Evolutionary conservation across 192 early-diverging fungal species (phyloP).

Genomic region (Dimargaris cristalligena): DNA sequence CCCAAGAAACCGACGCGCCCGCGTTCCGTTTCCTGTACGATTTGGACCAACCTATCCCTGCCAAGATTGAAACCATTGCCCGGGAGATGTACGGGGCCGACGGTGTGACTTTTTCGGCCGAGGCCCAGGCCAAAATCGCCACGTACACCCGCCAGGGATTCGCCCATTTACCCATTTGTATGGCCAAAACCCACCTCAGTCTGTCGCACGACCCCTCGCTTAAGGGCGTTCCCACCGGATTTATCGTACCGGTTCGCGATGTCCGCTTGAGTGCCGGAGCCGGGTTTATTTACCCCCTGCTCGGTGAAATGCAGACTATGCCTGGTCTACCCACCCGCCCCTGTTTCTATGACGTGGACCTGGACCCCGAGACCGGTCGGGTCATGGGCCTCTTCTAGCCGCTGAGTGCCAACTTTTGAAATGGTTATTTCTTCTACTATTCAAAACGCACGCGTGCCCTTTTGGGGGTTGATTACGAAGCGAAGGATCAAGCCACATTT

Average conservation of each 20-base stretch:
- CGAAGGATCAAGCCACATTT: too few species aligned
- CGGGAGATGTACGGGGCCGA: conserved; percentile 91
- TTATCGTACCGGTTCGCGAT: conserved; percentile 85
- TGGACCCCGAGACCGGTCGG: conserved; percentile 69
- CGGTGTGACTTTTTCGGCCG: conserved; percentile 67
- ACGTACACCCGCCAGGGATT: conserved; percentile 79
- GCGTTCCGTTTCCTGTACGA: conserved; percentile 85
- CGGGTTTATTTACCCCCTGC: conserved; percentile 91
- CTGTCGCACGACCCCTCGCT: conserved; percentile 83
- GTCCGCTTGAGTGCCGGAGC: conserved; percentile 90
- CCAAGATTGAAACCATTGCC: conserved; percentile 86
- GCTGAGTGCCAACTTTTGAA: too few species aligned
- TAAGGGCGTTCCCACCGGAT: conserved; percentile 85
- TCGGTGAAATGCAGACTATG: conserved; percentile 96
- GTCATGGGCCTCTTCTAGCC: conserved; percentile 86
- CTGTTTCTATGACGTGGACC: conserved; percentile 90
- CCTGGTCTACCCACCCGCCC: conserved; percentile 92
- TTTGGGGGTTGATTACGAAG: too few species aligned
- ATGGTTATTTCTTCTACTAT: too few species aligned
- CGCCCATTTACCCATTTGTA: conserved; percentile 81
- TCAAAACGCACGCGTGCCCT: too few species aligned
- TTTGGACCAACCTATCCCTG: conserved; percentile 50
- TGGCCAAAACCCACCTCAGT: conserved; percentile 97
- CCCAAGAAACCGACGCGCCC: conserved; percentile 6
- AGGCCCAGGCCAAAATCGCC: conserved; percentile 78